These are phyloP conservation scores for Termitomyces sp. DNA, from an alignment of 768 basidiomycete species.

Conservation along the genomic window DNA sequence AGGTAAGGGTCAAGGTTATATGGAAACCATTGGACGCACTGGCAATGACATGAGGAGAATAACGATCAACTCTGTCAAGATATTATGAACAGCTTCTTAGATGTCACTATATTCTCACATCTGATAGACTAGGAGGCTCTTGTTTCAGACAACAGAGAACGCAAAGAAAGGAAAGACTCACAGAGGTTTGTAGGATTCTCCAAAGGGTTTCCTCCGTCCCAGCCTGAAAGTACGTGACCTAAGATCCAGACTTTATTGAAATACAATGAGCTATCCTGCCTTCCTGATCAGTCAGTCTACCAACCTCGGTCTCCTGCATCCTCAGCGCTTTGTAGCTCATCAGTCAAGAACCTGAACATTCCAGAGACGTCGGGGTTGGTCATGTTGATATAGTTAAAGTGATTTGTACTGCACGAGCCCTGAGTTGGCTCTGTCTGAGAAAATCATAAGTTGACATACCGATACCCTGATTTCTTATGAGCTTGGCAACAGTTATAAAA, in stretches of 20 bases:
- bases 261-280: conserved; percentile 36
- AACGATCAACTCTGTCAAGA: conserved; percentile 61
- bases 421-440: neutral
- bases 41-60: conserved; percentile 73
- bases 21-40: conserved; percentile 36
- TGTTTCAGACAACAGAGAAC: neutral
- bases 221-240: conserved; percentile 57
- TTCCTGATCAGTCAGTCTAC: neutral
- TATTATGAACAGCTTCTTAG: neutral
- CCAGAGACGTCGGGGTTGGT: conserved; percentile 67
- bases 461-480: conserved; percentile 26
- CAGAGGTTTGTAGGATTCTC: conserved; percentile 67
- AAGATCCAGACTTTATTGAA: conserved; percentile 40
- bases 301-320: conserved; percentile 69
- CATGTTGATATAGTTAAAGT: conserved; percentile 77
- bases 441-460: conserved; percentile 16
- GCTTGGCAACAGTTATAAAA: neutral
- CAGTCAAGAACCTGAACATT: conserved; percentile 76
- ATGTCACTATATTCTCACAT: conserved; percentile 23
- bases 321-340: conserved; percentile 76
- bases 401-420: conserved; percentile 47
- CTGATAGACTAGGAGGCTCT: conserved; percentile 29
- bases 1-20: neutral
- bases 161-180: conserved; percentile 26
- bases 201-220: conserved; percentile 71